Conservation (phyloP, 2,329 filamentous ascomycete species). For the Colletotrichum sp. region DNA sequence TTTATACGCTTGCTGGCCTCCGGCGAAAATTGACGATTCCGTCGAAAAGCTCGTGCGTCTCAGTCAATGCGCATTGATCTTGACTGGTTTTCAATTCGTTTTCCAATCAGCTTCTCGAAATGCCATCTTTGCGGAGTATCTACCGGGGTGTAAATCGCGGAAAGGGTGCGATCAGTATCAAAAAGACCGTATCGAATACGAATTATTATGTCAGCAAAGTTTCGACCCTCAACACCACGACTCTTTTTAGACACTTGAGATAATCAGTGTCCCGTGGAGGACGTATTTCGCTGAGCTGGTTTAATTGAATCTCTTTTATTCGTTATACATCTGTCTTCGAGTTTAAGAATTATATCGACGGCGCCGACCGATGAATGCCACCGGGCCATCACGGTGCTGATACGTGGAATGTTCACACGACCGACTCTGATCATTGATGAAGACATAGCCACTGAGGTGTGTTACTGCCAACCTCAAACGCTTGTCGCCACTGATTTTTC, state of each 20-base stretch:
- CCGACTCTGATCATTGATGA: too few relatives aligned
- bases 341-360: too few relatives aligned
- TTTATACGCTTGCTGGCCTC: neutral
- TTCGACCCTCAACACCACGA: neutral
- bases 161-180: neutral
- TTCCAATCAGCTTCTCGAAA: neutral
- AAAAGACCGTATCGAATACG: neutral
- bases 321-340: neutral
- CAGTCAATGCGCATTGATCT: neutral
- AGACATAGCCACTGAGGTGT: too few relatives aligned
- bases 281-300: neutral
- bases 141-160: neutral
- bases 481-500: too few relatives aligned
- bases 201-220: neutral
- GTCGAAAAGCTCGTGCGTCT: neutral
- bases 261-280: neutral
- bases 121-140: neutral
- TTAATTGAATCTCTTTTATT: neutral
- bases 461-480: too few relatives aligned
- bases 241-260: neutral
- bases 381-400: too few relatives aligned
- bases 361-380: neutral
- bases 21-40: neutral
- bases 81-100: fast-evolving
- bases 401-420: too few relatives aligned